These are phyloP conservation scores for Tolypocladium inflatum DNA, from an alignment of 2,329 filamentous ascomycete species.

Conservation along the genomic window DNA sequence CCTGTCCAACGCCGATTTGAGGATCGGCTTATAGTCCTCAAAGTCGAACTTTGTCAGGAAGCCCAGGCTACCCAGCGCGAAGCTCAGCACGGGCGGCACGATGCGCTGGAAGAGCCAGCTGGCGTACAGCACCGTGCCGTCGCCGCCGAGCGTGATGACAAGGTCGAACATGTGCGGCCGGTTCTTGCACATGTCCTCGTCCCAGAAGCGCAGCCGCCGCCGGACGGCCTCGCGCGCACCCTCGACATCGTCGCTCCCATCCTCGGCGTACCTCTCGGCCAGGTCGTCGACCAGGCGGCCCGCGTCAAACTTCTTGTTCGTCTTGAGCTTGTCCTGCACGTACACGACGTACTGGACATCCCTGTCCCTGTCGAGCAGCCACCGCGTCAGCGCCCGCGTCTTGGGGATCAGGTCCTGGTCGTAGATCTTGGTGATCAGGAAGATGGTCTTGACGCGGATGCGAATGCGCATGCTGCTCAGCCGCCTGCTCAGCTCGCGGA, in stretches of 20 bases:
- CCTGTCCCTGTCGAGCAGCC: constrained; percentile 67
- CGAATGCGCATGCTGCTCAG: constrained; percentile 75
- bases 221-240: constrained; percentile 25
- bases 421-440: constrained; percentile 85
- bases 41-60: constrained; percentile 98
- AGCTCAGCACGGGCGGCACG: constrained; percentile 86
- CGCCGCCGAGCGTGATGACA: constrained; percentile 81
- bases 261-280: constrained; percentile 30
- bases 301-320: constrained; percentile 65
- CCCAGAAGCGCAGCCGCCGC: constrained; percentile 70
- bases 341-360: constrained; percentile 67
- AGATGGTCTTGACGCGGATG: constrained; percentile 72
- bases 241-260: constrained; percentile 21
- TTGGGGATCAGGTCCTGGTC: constrained; percentile 71
- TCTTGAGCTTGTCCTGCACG: constrained; percentile 66
- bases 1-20: constrained; percentile 64
- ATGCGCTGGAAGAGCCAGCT: constrained; percentile 96
- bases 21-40: constrained; percentile 57
- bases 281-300: constrained; percentile 57
- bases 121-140: constrained; percentile 93
- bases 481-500: constrained; percentile 79
- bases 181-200: constrained; percentile 63
- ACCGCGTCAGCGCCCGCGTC: constrained; percentile 67
- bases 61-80: constrained; percentile 82
- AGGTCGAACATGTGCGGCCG: constrained; percentile 89